phyloP scores from a whole-genome alignment of 768 basidiomycete species.

The Guyanaporus albipodus region DNA sequence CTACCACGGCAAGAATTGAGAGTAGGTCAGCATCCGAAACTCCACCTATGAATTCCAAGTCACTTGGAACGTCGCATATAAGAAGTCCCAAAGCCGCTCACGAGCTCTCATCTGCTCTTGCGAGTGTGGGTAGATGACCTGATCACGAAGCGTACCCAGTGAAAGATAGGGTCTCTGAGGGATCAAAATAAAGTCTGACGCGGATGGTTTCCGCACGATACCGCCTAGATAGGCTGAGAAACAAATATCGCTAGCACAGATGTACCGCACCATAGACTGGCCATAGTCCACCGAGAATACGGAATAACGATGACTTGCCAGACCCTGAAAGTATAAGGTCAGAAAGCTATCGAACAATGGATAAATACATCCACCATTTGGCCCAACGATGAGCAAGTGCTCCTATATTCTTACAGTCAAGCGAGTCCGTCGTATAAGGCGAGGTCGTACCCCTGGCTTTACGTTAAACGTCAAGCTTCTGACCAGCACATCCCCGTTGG shows the following conservation, averaged over 20 bases:
- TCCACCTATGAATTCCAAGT: conserved; percentile 44
- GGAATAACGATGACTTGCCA: conserved; percentile 88
- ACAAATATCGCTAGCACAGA: background rate
- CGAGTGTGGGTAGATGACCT: conserved; percentile 93
- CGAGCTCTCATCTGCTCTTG: conserved; percentile 73
- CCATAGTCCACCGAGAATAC: conserved; percentile 97
- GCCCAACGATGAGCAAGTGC: conserved; percentile 90
- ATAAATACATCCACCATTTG: conserved; percentile 61
- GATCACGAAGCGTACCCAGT: conserved; percentile 89
- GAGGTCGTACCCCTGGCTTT: conserved; percentile 63
- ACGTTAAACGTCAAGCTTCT: conserved; percentile 83
- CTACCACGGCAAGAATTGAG: conserved; percentile 66
- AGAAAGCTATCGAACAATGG: background rate
- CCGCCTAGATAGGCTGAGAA: conserved; percentile 43
- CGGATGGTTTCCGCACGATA: conserved; percentile 82
- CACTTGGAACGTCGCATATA: background rate
- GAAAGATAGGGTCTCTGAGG: conserved; percentile 96
- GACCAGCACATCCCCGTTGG: conserved; percentile 91
- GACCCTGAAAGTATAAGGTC: conserved; percentile 52
- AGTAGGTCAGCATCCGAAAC: conserved; percentile 73
- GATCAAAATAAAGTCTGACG: conserved; percentile 87
- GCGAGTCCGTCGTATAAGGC: background rate
- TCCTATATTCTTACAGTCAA: conserved; percentile 46
- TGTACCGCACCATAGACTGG: conserved; percentile 51
- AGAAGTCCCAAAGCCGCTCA: conserved; percentile 34